A percentile compares a stretch with the other conserved stretches of the same genome.
Evolutionary conservation across 1,284 basidiomycete species (phyloP).

Genomic region (Tetrapyrgos nigripes): DNA sequence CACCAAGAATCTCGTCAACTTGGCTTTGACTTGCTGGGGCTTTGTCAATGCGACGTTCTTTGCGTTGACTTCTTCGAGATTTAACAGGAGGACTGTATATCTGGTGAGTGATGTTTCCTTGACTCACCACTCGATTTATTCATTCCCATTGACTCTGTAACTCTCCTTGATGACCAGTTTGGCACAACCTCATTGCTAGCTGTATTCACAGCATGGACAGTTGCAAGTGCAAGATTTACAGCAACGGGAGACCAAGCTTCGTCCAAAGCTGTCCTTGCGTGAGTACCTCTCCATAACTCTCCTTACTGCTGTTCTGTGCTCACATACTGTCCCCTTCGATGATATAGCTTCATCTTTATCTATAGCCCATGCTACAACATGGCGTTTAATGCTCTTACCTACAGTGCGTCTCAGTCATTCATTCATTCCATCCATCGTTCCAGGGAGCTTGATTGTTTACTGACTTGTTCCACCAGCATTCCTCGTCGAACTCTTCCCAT

Average conservation of each 20-base stretch:
- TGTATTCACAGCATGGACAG: constrained; percentile 59
- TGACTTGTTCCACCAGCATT: constrained; percentile 40
- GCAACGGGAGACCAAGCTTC: constrained; percentile 48
- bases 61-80: constrained; percentile 53
- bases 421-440: background rate
- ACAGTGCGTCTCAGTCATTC: constrained; percentile 39
- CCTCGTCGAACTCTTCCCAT: constrained; percentile 59
- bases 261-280: constrained; percentile 56
- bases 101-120: constrained; percentile 38
- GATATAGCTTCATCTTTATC: constrained; percentile 56
- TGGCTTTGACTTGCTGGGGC: constrained; percentile 60
- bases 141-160: background rate
- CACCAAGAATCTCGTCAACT: constrained; percentile 60
- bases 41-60: constrained; percentile 57
- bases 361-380: constrained; percentile 58
- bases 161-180: constrained; percentile 30
- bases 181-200: constrained; percentile 55
- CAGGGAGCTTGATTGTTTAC: background rate
- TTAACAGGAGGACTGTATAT: constrained; percentile 56
- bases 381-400: constrained; percentile 54
- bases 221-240: constrained; percentile 55
- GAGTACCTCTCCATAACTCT: constrained; percentile 27
- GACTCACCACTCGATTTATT: background rate
- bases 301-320: background rate
- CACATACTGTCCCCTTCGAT: constrained; percentile 12